Conservation (phyloP, 495 filamentous ascomycete genomes). For the Penicillium chermesinum region DNA sequence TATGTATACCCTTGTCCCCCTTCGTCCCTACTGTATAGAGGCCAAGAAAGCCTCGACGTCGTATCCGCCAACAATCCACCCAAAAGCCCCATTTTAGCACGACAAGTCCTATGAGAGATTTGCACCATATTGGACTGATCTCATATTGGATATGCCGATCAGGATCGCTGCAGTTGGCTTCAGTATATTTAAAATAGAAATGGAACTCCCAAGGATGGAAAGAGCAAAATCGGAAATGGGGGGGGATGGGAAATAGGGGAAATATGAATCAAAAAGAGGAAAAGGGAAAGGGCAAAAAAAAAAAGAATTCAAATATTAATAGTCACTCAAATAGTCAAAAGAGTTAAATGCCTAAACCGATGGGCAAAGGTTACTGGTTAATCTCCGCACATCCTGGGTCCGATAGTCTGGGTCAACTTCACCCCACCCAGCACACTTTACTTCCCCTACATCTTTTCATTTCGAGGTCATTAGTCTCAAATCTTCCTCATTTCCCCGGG, state of each 20-base stretch:
- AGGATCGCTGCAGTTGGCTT: slow-evolving; percentile 3
- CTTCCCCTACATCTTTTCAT: slow-evolving; percentile 1
- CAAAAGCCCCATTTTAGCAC: background rate
- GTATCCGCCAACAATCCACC: background rate
- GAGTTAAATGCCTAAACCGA: background rate
- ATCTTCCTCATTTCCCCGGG: background rate
- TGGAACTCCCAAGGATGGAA: background rate
- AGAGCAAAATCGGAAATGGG: background rate
- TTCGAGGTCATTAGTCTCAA: background rate
- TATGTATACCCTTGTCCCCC: background rate
- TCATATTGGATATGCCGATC: slow-evolving; percentile 14
- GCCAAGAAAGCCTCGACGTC: background rate
- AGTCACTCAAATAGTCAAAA: background rate
- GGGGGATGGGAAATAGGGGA: too few relatives aligned
- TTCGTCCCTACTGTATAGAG: background rate
- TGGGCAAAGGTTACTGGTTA: slow-evolving; percentile 6
- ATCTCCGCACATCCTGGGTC: slow-evolving; percentile 26
- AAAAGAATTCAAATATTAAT: background rate
- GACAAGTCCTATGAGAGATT: background rate
- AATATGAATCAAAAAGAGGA: too few relatives aligned
- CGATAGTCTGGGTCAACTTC: slow-evolving; percentile 19
- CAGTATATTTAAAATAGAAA: background rate
- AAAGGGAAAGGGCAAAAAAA: slow-evolving; percentile 2
- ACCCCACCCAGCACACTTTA: slow-evolving; percentile 8
- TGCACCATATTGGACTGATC: background rate